Base-by-base conservation (phyloP, 2,329 filamentous ascomycete genomes). In the Alternaria gaisen region DNA sequence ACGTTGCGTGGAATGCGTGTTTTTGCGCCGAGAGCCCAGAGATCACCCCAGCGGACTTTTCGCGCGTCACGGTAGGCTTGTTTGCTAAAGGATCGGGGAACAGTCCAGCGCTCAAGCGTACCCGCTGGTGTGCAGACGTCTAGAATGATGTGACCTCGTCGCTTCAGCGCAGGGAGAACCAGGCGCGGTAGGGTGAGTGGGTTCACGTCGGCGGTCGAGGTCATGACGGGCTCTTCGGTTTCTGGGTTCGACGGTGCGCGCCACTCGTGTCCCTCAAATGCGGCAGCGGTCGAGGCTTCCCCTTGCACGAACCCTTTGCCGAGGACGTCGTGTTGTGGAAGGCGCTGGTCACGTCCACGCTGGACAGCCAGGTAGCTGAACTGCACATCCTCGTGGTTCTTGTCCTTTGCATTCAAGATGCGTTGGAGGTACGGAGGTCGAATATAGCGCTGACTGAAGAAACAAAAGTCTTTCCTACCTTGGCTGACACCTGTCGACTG, bases 11-110 rank as follows among this genome's bases (percentile, higher is more conserved):
- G 74, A 4, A 91, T 86, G 12, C 93, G 85, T 0, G 93, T 96
- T 84, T 98, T 98, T 22, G 94, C 94, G 0, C 95, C 95, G 0
- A 98, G 83, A 0, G 94, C 93, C 95, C 95, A 99, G 10, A 98
- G 83, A 76, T 98, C 95, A 40, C 95, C 95, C 95, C 94, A 98
- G 54, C 82, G 82, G 0, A 90, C 87, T 81, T 99, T 99, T 63
- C 95, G 88, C 36, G 95, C 95, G 75, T 98, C 95, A 70, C 91
- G 92, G 81, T 94, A 98, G 1, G 93, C 93, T 71, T 91, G 88
- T 70, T 87, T 89, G 77, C 90, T 90, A 79, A 90, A 95, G 61
- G 89, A 93, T 69, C 89, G 89, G 2, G 94, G 92, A 0, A 99
- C 90, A 0, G 91, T 95, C 95, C 95, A 99, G 56, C 95, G 91